These are phyloP conservation scores for Pholiota adiposa DNA, from an alignment of 1,284 basidiomycete species.

Conservation along the genomic window DNA sequence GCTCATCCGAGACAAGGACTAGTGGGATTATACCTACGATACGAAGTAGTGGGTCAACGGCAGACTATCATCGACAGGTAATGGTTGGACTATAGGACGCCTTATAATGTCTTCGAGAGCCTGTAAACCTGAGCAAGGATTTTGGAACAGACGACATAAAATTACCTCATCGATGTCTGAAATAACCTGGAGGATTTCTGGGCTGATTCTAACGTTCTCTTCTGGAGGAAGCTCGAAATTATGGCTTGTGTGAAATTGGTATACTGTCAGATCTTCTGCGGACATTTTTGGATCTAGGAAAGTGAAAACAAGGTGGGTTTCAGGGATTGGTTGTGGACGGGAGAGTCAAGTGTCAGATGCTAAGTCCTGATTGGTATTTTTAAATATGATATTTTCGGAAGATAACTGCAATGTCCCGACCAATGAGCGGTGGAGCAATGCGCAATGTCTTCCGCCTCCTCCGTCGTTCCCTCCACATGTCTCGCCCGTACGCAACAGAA, in stretches of 20 bases:
- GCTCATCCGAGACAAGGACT: neutral
- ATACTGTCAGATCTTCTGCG: slow-evolving; percentile 10
- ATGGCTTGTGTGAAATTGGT: slow-evolving; percentile 33
- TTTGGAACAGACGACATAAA: neutral
- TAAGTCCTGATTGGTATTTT: neutral
- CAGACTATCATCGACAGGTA: slow-evolving; percentile 43
- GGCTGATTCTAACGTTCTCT: slow-evolving; percentile 32
- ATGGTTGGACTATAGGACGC: slow-evolving; percentile 39
- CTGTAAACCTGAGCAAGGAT: slow-evolving; percentile 29
- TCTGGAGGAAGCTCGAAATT: slow-evolving; percentile 33
- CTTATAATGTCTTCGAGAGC: slow-evolving; percentile 38
- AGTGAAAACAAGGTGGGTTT: neutral
- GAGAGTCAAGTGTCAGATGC: neutral
- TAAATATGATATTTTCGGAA: neutral
- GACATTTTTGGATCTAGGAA: neutral
- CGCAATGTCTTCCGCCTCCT: slow-evolving; percentile 11
- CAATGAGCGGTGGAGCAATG: slow-evolving; percentile 1
- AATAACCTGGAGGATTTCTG: slow-evolving; percentile 34
- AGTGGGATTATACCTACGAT: slow-evolving; percentile 45
- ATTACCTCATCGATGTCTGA: slow-evolving; percentile 31
- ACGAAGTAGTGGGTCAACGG: slow-evolving; percentile 60
- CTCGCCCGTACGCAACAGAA: slow-evolving; percentile 35
- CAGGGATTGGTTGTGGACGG: neutral
- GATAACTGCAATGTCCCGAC: neutral
- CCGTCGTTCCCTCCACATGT: slow-evolving; percentile 29